Evolutionary conservation across 306 rosid species (phyloP), one percentile per base, ranked within the genome.

Genomic region (Sphenostylis stenocarpa): DNA sequence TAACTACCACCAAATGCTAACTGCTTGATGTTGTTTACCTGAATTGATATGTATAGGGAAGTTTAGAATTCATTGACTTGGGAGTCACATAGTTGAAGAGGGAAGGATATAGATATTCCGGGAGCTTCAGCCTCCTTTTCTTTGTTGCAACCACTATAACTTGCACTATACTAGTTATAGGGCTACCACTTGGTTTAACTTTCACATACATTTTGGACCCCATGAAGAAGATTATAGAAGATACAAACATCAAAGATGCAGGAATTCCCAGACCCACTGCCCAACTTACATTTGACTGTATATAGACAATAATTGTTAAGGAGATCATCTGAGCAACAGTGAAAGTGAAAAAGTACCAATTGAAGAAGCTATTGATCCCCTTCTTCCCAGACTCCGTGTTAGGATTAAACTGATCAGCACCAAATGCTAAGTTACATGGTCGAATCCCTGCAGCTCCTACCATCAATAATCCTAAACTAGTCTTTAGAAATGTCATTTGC

Each of bases 361-460:
- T 90, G 85, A 92, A 90, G 83, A 92, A 92, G 79, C 93, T 90
- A 56, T 75, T 87, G 47, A 92, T 82, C 16, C 96, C 97, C 67
- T 64, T 86, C 75, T 88, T 90, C 58, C 97, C 96, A 33, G 93
- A 77, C 38, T 90, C 97, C 31, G 96, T 92, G 52, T 78, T 84
- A 11, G 91, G 96, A 79, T 92, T 76, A 79, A 88, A 92, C 76
- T 92, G 97, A 84, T 92, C 97, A 6, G 90, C 96, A 62, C 97
- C 97, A 81, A 90, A 92, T 6, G 93, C 96, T 71, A 92, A 70
- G 88, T 90, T 92, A 82, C 97, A 92, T 48, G 97, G 97, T 39
- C 97, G 71, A 76, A 92, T 79, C 45, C 93, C 93, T 1, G 88
- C 96, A 64, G 92, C 93, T 84, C 96, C 97, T 10, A 88, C 26